phyloP scores from a whole-genome alignment of 495 filamentous ascomycete genomes.

The Aspergillus asperescens region DNA sequence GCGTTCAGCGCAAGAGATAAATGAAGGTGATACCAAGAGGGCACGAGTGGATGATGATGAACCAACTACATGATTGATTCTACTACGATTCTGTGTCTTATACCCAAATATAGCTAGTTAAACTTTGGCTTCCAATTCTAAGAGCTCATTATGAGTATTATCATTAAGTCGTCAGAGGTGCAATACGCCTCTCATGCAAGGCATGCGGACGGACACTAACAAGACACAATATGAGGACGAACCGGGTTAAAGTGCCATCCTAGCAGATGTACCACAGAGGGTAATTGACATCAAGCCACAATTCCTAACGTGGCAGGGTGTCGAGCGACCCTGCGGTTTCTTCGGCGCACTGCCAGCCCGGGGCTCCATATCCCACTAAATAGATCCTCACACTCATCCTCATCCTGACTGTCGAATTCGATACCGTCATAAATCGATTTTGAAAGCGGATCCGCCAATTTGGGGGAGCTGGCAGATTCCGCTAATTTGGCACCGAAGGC shows the following conservation, averaged over 20 bases:
- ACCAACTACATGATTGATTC: neutral
- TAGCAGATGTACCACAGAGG: too few relatives aligned
- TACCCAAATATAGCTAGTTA: neutral
- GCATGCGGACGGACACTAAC: neutral
- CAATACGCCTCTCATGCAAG: neutral
- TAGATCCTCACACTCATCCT: conserved; percentile 91
- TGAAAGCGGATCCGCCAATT: neutral
- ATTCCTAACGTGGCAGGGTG: conserved; percentile 27
- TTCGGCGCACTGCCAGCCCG: conserved; percentile 59
- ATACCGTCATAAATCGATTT: conserved; percentile 34
- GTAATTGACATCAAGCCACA: neutral
- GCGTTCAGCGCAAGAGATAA: conserved; percentile 25
- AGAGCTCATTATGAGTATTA: neutral
- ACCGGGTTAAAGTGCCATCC: neutral
- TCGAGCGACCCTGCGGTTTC: conserved; percentile 45
- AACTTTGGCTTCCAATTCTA: neutral
- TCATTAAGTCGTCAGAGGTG: neutral
- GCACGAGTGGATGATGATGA: conserved; percentile 21
- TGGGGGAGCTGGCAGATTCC: neutral
- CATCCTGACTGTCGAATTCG: conserved; percentile 86
- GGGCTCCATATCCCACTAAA: conserved; percentile 85
- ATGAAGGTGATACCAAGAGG: conserved; percentile 28
- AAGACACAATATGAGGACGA: neutral
- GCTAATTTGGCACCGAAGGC: conserved; percentile 4
- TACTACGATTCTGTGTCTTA: neutral